Evolutionary conservation across 2,329 filamentous ascomycete genomes (phyloP), one percentile per base, ranked within the genome.

Genomic region (Esteya vermicola): DNA sequence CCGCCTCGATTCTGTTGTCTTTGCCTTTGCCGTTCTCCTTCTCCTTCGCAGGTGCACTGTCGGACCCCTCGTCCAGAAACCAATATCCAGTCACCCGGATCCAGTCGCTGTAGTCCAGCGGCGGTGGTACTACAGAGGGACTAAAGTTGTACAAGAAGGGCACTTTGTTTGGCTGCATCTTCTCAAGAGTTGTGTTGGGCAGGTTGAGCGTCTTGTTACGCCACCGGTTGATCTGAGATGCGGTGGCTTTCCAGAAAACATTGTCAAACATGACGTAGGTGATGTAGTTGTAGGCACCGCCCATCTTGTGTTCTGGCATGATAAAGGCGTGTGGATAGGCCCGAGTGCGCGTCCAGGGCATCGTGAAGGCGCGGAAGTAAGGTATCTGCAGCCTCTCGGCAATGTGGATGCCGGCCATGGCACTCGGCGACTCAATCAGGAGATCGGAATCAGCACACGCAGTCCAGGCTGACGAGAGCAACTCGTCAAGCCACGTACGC

Each of bases 121-220:
- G 91, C 22, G 88, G 89, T 3, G 84, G 77, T n/a, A 98, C 91
- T 12, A 98, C 91, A 10, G 77, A 82, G 1, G 88, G 85, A 41
- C 85, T 93, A 57, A 95, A 96, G 60, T 95, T 96, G 66, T 98
- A 98, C 34, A 98, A 61, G 59, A 98, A 98, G 0, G 91, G 91
- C n/a, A 95, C 85, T 57, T 93, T 93, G 64, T 95, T 94, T 3
- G 84, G 80, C 60, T 95, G 86, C 75, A 98, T 76, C 62, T 88
- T 93, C 55, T 91, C 83, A 33, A 94, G 64, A 43, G 67, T 85
- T 2, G 91, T 98, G 47, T 78, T 80, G 38, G 80, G 82, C 22
- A 98, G 64, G 0, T 77, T 75, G 6, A 98, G 70, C 20, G 79
- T 73, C 47, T 78, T 81, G 56, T 85, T 85, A 47, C 91, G 77